Conservation (phyloP, 106 monocot species). For the Hemerocallis citrina region DNA sequence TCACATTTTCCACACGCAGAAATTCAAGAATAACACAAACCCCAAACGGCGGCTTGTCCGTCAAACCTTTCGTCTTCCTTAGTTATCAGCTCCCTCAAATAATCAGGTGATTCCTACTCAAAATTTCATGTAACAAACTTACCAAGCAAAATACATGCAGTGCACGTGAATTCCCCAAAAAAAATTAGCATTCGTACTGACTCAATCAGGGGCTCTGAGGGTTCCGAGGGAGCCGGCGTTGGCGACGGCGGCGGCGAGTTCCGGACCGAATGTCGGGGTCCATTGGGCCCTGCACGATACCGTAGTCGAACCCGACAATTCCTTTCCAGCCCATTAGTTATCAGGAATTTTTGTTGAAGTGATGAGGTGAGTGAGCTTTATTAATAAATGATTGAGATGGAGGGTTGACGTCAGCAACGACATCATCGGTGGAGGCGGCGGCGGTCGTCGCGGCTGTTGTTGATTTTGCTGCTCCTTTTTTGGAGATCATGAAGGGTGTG, state of each 20-base stretch:
- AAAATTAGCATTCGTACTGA: no score
- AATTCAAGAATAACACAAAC: conserved; percentile 49
- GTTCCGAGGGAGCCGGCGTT: conserved; percentile 56
- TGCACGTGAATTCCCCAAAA: no score
- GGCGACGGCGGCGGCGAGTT: conserved; percentile 62
- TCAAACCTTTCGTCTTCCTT: conserved; percentile 43
- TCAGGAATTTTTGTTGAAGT: no score
- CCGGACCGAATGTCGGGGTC: conserved; percentile 71
- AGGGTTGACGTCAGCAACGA: no score
- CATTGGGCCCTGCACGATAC: conserved; percentile 64
- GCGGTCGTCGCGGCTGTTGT: no score
- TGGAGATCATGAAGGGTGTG: no score
- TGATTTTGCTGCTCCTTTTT: no score
- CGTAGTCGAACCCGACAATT: conserved; percentile 65
- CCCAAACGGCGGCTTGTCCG: conserved; percentile 55
- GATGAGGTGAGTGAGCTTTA: background rate
- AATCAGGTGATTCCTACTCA: conserved; percentile 50
- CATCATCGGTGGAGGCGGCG: no score
- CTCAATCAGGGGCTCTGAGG: conserved; percentile 65
- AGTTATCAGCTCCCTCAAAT: conserved; percentile 55
- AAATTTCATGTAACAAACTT: background rate
- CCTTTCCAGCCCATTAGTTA: conserved; percentile 75
- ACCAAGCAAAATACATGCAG: no score
- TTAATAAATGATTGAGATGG: no score
- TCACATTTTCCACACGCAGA: conserved; percentile 40